Conservation (phyloP, 371 early-diverging fungal genomes). For the Mortierella sp. region DNA sequence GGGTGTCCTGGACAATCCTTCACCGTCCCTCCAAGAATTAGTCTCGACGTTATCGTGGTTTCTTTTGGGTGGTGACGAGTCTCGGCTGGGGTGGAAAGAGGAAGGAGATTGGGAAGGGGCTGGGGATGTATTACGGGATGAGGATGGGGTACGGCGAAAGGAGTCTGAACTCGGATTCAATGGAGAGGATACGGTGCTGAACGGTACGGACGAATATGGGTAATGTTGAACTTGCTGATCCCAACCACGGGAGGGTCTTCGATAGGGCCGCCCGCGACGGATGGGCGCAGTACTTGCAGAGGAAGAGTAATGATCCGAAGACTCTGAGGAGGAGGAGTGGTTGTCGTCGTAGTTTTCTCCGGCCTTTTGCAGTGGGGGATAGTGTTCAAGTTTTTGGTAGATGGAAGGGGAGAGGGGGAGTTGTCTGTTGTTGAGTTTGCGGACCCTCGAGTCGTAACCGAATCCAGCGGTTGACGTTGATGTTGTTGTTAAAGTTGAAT, state of each 20-base stretch:
- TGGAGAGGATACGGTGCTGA: conserved; percentile 7
- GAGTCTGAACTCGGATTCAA: conserved; percentile 10
- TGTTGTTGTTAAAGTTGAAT: conserved; percentile 9
- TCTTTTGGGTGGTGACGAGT: not conserved
- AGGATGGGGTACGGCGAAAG: conserved; percentile 16
- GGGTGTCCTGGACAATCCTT: not conserved
- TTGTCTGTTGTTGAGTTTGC: not conserved
- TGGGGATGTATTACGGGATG: conserved; percentile 26
- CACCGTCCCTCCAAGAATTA: not conserved
- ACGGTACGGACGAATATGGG: conserved; percentile 1
- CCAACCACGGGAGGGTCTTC: too few species aligned
- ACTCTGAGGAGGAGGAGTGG: conserved; percentile 30
- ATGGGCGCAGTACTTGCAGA: conserved; percentile 35
- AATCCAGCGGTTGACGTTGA: not conserved
- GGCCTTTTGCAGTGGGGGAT: not conserved
- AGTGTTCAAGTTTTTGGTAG: not conserved
- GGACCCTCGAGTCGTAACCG: not conserved
- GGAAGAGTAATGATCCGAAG: conserved; percentile 25
- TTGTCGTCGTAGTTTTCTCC: conserved; percentile 28
- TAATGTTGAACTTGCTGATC: not conserved
- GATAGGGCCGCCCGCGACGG: conserved; percentile 27
- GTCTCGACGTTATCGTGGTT: not conserved
- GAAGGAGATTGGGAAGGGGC: conserved; percentile 7
- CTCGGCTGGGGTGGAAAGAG: not conserved
- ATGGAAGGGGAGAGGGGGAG: not conserved